Conservation (phyloP, 129 eudicot species). For the Artemisia argyi region DNA sequence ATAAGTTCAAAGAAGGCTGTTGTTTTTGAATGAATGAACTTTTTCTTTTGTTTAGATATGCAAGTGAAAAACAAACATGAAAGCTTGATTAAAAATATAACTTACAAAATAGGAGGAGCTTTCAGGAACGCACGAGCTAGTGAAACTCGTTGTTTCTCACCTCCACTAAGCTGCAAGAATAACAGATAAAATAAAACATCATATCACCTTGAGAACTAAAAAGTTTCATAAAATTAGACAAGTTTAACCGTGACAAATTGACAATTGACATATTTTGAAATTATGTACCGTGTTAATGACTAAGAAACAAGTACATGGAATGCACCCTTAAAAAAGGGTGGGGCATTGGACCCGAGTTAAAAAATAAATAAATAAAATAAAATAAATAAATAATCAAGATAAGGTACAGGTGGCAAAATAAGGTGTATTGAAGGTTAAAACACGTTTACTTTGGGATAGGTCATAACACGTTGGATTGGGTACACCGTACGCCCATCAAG, state of each 20-base stretch:
- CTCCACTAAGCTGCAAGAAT: constrained; percentile 89
- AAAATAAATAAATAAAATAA: too few relatives aligned
- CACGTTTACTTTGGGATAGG: not conserved
- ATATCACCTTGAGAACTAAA: not conserved
- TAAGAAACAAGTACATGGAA: too few relatives aligned
- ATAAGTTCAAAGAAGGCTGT: not conserved
- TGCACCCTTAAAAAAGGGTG: too few relatives aligned
- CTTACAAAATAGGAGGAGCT: constrained; percentile 90
- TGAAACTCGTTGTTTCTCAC: constrained; percentile 97
- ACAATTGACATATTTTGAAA: too few relatives aligned
- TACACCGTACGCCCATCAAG: not conserved
- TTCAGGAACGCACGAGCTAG: constrained; percentile 92
- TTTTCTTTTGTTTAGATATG: constrained; percentile 1
- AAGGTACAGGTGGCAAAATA: too few relatives aligned
- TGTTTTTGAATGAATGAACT: not conserved
- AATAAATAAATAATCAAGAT: too few relatives aligned
- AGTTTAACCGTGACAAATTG: too few relatives aligned
- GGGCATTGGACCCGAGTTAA: too few relatives aligned
- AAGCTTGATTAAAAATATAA: too few relatives aligned
- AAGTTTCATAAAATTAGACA: too few relatives aligned
- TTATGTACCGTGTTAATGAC: too few relatives aligned
- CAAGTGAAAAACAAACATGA: not conserved
- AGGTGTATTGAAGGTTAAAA: too few relatives aligned
- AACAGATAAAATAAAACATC: constrained; percentile 1
- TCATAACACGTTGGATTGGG: not conserved